phyloP scores from a whole-genome alignment of 805 yeast genomes.

The Dipodascopsis uninucleata region DNA sequence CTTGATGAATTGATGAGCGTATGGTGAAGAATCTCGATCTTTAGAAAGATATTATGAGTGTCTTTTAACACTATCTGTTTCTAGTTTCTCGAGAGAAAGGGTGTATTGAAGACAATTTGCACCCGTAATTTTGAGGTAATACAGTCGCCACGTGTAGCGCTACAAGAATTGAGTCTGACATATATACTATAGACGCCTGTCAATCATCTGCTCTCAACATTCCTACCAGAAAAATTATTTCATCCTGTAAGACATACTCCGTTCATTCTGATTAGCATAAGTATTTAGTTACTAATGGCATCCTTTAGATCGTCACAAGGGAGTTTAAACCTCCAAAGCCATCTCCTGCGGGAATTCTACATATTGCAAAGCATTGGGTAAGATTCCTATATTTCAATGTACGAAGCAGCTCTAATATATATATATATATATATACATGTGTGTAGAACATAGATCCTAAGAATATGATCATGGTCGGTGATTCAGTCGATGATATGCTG shows the following conservation, averaged over 20 bases:
- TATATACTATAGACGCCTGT: conserved; percentile 54
- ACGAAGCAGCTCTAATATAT: not conserved
- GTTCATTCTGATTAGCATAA: not conserved
- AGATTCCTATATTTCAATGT: not conserved
- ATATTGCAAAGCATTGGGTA: conserved; percentile 51
- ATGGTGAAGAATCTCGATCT: conserved; percentile 8
- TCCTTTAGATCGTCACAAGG: conserved; percentile 54
- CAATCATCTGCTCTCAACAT: conserved; percentile 45
- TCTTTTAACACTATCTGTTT: conserved; percentile 6
- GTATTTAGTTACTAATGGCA: no score
- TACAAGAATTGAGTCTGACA: not conserved
- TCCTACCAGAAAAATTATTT: conserved; percentile 43
- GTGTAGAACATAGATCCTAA: conserved; percentile 39
- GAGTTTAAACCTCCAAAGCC: conserved; percentile 69
- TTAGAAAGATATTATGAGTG: conserved; percentile 28
- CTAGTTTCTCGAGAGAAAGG: conserved; percentile 31
- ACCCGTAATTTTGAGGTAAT: conserved; percentile 52
- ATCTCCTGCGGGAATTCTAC: conserved; percentile 56
- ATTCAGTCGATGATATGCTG: conserved; percentile 64
- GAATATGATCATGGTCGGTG: conserved; percentile 66
- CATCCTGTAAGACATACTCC: conserved; percentile 39
- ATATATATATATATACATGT: not conserved
- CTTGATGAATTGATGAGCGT: conserved; percentile 42
- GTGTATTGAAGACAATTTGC: conserved; percentile 53
- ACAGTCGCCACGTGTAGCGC: not conserved